Evolutionary conservation across 2,329 filamentous ascomycete genomes (phyloP), one percentile per base, ranked within the genome.

Genomic region (Penicillium olsonii): DNA sequence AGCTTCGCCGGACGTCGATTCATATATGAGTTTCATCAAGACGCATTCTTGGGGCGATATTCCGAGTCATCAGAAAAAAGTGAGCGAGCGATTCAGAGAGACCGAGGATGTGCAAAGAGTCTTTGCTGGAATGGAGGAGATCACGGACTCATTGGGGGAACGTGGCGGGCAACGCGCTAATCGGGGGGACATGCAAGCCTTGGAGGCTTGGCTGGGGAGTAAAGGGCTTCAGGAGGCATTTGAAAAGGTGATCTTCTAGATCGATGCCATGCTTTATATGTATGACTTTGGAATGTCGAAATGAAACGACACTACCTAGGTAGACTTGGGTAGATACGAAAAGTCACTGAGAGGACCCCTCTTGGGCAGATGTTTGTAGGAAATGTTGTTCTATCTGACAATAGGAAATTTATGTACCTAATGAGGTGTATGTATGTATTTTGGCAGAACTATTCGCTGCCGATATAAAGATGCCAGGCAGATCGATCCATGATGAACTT

Each of bases 1-100:
- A 76, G 62, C 45, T 0, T 77, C 79, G 0, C 41, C 57, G 7
- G 62, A 70, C 20, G 75, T 84, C 2, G 81, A 84, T 48, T 76
- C 75, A 9, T 84, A 83, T 56, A 84, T 84, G 82, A 78, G 74
- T 22, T 84, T 80, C 48, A 84, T 84, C 68, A 84, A 84, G 66
- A 84, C 80, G 5, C 78, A 84, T 56, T 82, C 79, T 45, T 84
- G 82, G 82, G 78, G 80, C 0, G 82, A 84, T 62, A 84, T 84
- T 5, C 82, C 82, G 0, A 74, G 79, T 15, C 75, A 83, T 49
- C 82, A 84, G 53, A 84, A 84, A 56, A 84, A 84, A 57, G 81
- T 84, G 31, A 83, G 78, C 60, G 82, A 84, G 68, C 65, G 65
- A 9, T 69, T 64, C 48, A 61, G 67, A 4, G 61, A 69, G 50